phyloP scores from a whole-genome alignment of 352 stramenopile genomes.

The Pythium phragmiticola region DNA sequence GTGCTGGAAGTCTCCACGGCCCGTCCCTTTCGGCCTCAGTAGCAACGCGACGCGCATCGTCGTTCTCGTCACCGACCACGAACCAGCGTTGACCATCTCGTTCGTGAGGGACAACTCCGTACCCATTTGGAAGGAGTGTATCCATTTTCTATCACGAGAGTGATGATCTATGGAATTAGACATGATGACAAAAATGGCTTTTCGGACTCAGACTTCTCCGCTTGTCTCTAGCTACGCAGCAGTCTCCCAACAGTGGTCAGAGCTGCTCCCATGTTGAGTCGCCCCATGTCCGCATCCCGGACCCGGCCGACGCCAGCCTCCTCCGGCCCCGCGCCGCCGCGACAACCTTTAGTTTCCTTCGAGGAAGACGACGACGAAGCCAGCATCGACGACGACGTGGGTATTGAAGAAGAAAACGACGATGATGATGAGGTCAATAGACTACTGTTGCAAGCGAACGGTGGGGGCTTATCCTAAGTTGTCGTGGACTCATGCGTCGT shows the following conservation, averaged over 20 bases:
- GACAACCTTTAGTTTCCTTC: background rate
- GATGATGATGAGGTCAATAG: too few species aligned
- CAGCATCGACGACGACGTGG: too few species aligned
- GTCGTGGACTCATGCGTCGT: background rate
- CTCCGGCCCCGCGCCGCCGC: background rate
- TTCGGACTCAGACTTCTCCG: background rate
- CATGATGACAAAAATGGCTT: constrained; percentile 15
- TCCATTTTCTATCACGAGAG: constrained; percentile 7
- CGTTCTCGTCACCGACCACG: constrained; percentile 1
- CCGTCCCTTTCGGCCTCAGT: background rate
- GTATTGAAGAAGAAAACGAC: too few species aligned
- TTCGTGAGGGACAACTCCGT: background rate
- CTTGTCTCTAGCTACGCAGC: background rate
- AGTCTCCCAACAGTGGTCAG: too few species aligned
- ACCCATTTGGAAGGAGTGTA: constrained; percentile 3
- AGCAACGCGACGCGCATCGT: background rate
- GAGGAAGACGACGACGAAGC: too few species aligned
- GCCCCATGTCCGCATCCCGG: constrained; percentile 19
- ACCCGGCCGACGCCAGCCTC: constrained; percentile 5
- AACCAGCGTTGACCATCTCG: constrained; percentile 8
- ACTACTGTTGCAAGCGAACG: too few species aligned
- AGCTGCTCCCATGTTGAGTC: background rate
- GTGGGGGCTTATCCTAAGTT: too few species aligned
- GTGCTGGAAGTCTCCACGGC: background rate
- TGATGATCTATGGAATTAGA: constrained; percentile 4